Evolutionary conservation across 805 yeast genomes (phyloP), one percentile per base, ranked within the genome.

Genomic region (Suhomyces pyralidae): DNA sequence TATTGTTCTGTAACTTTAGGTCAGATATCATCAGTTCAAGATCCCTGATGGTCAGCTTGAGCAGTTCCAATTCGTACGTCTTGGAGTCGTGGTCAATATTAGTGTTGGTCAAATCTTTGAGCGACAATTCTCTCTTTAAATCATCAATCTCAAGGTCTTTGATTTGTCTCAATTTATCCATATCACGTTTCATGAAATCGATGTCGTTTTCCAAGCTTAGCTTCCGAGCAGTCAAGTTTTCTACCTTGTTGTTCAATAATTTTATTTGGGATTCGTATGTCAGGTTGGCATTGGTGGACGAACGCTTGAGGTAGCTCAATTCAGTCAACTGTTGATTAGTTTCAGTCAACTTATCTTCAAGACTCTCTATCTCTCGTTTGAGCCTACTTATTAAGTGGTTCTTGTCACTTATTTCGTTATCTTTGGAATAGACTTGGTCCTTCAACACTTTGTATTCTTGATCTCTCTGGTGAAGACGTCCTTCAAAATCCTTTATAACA

Each of bases 181-280:
- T 68, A 53, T 45, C 71, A 70, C 5, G 59, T 55, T 50, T 62
- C 9, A 38, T 46, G 19, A 32, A 15, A 12, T 30, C 30, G 6
- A 51, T 15, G 14, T 36, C 36, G 25, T 40, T 28, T 44, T 51
- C 62, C 50, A 71, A 61, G 25, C 54, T 42, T 25, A 61, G 57
- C 47, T 61, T 67, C 30, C 62, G 56, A 5, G 50, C 58, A 6
- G 22, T 32, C 25, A 66, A 55, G 5, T 52, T 53, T 7, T 46
- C 40, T 48, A 69, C 71, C 24, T 55, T 64, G 5, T 26, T 45
- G 17, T 58, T 61, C 34, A 67, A 55, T 1, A 54, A 30, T 8
- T 67, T 65, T 25, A 68, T 59, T 48, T 69, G 70, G 2, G 59
- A 44, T 51, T 64, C 63, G 51, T 63, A 65, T 36, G 61, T 54